These are phyloP conservation scores for Penicillium concentricum DNA, from an alignment of 2,329 filamentous ascomycete species.

Conservation along the genomic window DNA sequence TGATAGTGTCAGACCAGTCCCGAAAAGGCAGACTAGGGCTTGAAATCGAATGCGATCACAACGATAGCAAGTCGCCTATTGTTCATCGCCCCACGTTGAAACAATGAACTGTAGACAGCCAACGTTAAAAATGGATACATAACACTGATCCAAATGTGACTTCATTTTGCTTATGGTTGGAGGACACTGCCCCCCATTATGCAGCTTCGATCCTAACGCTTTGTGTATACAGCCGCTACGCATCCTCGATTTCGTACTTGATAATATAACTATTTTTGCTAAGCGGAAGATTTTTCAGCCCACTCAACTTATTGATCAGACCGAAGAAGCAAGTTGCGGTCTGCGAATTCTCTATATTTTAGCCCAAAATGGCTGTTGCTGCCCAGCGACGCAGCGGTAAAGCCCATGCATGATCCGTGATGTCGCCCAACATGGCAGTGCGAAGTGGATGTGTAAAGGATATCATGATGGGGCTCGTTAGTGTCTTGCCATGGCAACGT, in stretches of 20 bases:
- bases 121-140: neutral
- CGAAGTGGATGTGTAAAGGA: conserved; percentile 16
- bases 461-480: conserved; percentile 6
- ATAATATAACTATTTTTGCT: conserved; percentile 4
- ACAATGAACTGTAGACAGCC: neutral
- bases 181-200: neutral
- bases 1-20: conserved; percentile 10
- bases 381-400: conserved; percentile 38
- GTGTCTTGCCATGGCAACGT: conserved; percentile 26
- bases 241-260: neutral
- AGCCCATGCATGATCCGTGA: conserved; percentile 28
- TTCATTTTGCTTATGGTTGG: neutral
- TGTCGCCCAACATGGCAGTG: conserved; percentile 27
- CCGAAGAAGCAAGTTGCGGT: conserved; percentile 26
- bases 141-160: neutral
- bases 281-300: neutral
- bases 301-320: neutral
- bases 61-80: conserved; percentile 7
- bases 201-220: conserved; percentile 5
- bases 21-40: conserved; percentile 18
- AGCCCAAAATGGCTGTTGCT: conserved; percentile 29
- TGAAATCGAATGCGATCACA: conserved; percentile 12
- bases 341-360: conserved; percentile 22
- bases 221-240: conserved; percentile 1
- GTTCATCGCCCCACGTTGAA: conserved; percentile 8